A percentile compares a stretch with the other conserved stretches of the same genome.
These are phyloP conservation scores for Annulohypoxylon maeteangense DNA, from an alignment of 495 filamentous ascomycete species.

Conservation along the genomic window DNA sequence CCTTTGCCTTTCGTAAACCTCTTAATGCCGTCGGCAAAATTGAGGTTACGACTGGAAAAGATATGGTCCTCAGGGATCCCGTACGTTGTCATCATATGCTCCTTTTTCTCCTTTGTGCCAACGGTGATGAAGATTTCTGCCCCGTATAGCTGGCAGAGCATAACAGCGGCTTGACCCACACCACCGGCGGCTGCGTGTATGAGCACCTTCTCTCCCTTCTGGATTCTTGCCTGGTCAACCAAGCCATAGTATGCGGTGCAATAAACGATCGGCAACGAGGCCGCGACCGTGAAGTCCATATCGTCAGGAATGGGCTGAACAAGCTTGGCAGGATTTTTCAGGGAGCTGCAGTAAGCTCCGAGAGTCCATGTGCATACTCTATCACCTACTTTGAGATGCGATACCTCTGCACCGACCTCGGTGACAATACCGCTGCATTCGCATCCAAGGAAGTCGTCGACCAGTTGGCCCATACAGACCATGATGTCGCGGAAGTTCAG, in stretches of 20 bases:
- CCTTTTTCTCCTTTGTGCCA: slow-evolving; percentile 56
- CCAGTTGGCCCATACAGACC: slow-evolving; percentile 61
- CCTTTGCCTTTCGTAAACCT: slow-evolving; percentile 59
- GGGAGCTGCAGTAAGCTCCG: background rate
- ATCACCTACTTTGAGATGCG: slow-evolving; percentile 59
- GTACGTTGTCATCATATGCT: slow-evolving; percentile 57
- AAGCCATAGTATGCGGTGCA: slow-evolving; percentile 64
- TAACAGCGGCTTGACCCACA: slow-evolving; percentile 67
- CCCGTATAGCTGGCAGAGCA: slow-evolving; percentile 59
- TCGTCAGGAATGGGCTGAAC: slow-evolving; percentile 55
- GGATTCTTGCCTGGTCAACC: slow-evolving; percentile 50
- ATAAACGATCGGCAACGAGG: slow-evolving; percentile 63
- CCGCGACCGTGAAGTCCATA: slow-evolving; percentile 61
- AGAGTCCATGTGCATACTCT: slow-evolving; percentile 51
- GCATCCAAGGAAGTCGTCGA: slow-evolving; percentile 52
- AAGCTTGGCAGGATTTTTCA: slow-evolving; percentile 45
- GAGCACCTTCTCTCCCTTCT: slow-evolving; percentile 64
- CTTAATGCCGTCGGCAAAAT: slow-evolving; percentile 58
- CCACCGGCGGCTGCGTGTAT: slow-evolving; percentile 67
- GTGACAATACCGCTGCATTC: slow-evolving; percentile 61
- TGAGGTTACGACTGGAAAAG: slow-evolving; percentile 55
- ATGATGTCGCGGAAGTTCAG: slow-evolving; percentile 63
- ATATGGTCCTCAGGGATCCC: slow-evolving; percentile 64
- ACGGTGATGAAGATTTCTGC: slow-evolving; percentile 68
- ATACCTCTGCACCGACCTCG: slow-evolving; percentile 62